Evolutionary conservation across 2,329 filamentous ascomycete species (phyloP).

Genomic region (Colletotrichum sojae): DNA sequence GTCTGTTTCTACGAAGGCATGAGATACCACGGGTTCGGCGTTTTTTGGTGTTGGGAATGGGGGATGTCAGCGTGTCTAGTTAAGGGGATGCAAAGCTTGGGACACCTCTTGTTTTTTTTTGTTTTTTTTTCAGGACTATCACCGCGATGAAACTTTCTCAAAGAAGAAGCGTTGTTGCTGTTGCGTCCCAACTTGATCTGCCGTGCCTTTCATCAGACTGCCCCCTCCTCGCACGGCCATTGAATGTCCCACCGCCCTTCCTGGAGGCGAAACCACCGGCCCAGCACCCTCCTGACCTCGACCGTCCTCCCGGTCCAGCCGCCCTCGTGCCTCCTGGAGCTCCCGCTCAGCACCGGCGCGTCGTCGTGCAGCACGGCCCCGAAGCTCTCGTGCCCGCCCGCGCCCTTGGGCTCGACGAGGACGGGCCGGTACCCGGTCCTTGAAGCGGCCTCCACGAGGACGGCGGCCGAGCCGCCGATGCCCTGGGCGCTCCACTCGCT

Average conservation of each 20-base stretch:
- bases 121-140: background rate
- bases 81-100: background rate
- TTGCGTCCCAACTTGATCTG: too few relatives aligned
- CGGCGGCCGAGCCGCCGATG: slow-evolving; percentile 72
- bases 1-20: slow-evolving; percentile 30
- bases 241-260: slow-evolving; percentile 52
- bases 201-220: background rate
- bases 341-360: slow-evolving; percentile 74
- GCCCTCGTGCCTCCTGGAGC: slow-evolving; percentile 64
- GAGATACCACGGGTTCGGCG: slow-evolving; percentile 58
- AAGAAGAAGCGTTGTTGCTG: too few relatives aligned
- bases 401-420: slow-evolving; percentile 61
- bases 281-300: slow-evolving; percentile 68
- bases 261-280: slow-evolving; percentile 76
- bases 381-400: slow-evolving; percentile 48
- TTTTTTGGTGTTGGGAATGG: slow-evolving; percentile 46
- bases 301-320: slow-evolving; percentile 72
- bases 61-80: background rate
- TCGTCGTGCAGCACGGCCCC: slow-evolving; percentile 62
- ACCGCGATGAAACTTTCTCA: too few relatives aligned
- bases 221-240: background rate
- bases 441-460: slow-evolving; percentile 72
- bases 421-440: slow-evolving; percentile 60
- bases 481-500: slow-evolving; percentile 85
- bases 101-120: background rate